These are phyloP conservation scores for Penicillium bialowiezense DNA, from an alignment of 495 filamentous ascomycete species.

Conservation along the genomic window DNA sequence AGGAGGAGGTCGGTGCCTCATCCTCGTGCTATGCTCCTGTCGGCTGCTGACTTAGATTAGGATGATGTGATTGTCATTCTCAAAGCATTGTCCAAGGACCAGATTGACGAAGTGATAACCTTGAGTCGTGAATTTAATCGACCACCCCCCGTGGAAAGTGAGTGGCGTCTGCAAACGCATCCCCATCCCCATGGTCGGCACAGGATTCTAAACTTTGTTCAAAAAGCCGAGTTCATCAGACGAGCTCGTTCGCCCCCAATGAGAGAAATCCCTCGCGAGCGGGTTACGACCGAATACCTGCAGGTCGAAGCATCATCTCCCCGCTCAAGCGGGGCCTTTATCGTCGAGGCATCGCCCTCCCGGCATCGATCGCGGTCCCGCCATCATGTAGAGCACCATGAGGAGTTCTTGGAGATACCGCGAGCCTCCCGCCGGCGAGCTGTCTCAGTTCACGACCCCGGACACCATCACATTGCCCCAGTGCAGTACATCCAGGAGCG, in stretches of 20 bases:
- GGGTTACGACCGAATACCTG: slow-evolving; percentile 29
- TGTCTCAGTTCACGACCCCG: slow-evolving; percentile 37
- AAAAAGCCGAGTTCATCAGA: slow-evolving; percentile 27
- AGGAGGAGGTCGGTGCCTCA: slow-evolving; percentile 65
- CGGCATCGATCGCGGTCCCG: slow-evolving; percentile 24
- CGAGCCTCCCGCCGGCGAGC: slow-evolving; percentile 33
- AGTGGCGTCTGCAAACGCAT: not conserved
- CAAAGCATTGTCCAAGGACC: slow-evolving; percentile 78
- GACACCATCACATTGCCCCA: slow-evolving; percentile 31
- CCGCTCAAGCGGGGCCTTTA: slow-evolving; percentile 25
- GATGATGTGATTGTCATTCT: slow-evolving; percentile 74
- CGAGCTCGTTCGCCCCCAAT: not conserved
- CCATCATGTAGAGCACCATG: slow-evolving; percentile 21
- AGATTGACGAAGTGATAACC: slow-evolving; percentile 84
- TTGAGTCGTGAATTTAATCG: slow-evolving; percentile 65
- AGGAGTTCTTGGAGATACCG: slow-evolving; percentile 22
- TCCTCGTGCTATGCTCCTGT: not conserved
- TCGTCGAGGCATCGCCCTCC: slow-evolving; percentile 31
- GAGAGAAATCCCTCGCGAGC: slow-evolving; percentile 21
- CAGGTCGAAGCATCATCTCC: slow-evolving; percentile 27
- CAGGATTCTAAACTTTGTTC: not conserved
- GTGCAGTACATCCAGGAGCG: slow-evolving; percentile 29
- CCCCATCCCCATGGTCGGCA: not conserved
- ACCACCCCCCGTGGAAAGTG: slow-evolving; percentile 11
- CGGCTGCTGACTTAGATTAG: slow-evolving; percentile 35